Evolutionary conservation across 108 stramenopile genomes (phyloP).

Genomic region (Bacterosira constricta): DNA sequence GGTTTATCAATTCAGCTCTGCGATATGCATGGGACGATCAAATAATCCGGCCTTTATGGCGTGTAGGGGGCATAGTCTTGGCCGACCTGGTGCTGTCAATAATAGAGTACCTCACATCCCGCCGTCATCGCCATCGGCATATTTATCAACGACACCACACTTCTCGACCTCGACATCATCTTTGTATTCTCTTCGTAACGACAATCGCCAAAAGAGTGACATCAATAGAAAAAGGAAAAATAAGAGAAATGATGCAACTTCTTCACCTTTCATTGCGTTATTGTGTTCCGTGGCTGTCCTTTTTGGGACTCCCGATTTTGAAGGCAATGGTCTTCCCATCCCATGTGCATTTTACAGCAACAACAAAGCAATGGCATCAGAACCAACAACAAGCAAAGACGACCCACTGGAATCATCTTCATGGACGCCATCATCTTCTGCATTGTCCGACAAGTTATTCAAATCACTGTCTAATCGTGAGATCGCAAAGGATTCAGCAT

Average conservation of each 20-base stretch:
- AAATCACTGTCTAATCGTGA: conserved; percentile 13
- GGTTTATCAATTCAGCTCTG: no score
- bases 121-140: not conserved
- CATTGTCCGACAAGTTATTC: conserved; percentile 7
- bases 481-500: not conserved
- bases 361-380: conserved; percentile 10
- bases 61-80: not conserved
- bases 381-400: not conserved
- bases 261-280: conserved; percentile 2
- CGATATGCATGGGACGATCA: no score
- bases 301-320: conserved; percentile 21
- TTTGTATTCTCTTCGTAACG: not conserved
- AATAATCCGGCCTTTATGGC: not conserved
- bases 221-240: not conserved
- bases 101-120: no score
- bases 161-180: not conserved
- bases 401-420: conserved; percentile 1
- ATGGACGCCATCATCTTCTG: conserved; percentile 23
- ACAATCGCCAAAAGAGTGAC: not conserved
- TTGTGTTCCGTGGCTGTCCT: conserved; percentile 23
- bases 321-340: conserved; percentile 10
- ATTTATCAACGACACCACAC: not conserved
- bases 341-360: no score
- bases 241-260: not conserved
- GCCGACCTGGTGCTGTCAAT: no score